phyloP scores from a whole-genome alignment of 805 yeast genomes.

The Clavispora carvajalis region DNA sequence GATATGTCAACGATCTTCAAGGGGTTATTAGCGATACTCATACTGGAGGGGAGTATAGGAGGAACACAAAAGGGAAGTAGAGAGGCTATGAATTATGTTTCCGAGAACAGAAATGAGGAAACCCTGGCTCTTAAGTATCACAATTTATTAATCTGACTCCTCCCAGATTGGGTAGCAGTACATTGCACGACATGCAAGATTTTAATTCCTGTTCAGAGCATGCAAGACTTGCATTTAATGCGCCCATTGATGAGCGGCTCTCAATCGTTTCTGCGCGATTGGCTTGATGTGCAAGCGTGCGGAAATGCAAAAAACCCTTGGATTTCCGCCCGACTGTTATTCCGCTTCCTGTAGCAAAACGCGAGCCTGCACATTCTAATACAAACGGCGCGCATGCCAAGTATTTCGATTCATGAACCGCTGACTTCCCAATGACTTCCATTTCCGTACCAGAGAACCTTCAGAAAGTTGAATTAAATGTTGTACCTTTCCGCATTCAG shows the following conservation, averaged over 20 bases:
- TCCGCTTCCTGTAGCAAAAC: neutral
- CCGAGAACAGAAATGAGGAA: no score
- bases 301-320: no score
- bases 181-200: neutral
- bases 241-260: neutral
- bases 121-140: neutral
- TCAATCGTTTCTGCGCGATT: neutral
- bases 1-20: constrained; percentile 56
- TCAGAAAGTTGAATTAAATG: constrained; percentile 6
- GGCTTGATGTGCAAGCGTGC: neutral
- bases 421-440: neutral
- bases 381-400: neutral
- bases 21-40: constrained; percentile 32
- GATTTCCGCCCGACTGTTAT: neutral
- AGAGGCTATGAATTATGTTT: no score
- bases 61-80: neutral
- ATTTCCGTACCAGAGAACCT: constrained; percentile 3
- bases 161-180: neutral
- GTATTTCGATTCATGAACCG: neutral
- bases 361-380: neutral
- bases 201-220: neutral
- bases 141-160: neutral
- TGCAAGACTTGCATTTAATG: neutral
- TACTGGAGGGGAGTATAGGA: neutral
- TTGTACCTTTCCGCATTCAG: constrained; percentile 13